These are phyloP conservation scores for Salvia miltiorrhiza DNA, from an alignment of 257 asterid species.

Conservation along the genomic window DNA sequence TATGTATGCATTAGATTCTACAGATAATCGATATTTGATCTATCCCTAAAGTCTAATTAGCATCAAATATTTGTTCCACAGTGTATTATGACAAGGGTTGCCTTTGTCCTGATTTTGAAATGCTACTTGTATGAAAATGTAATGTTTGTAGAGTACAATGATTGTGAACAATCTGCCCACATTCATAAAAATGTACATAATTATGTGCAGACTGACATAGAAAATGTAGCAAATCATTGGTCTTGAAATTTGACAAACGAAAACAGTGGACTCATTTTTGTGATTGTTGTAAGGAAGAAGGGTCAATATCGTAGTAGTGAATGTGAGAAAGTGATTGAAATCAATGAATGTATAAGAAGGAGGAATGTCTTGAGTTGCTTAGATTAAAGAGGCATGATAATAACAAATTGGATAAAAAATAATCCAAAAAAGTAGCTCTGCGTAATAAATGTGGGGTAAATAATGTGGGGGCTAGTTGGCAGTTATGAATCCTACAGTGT, in stretches of 20 bases:
- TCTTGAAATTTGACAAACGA: not conserved
- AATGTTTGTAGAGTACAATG: not conserved
- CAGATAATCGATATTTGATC: too few relatives aligned
- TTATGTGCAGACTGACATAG: too few relatives aligned
- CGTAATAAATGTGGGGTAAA: conserved; percentile 19
- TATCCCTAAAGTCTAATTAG: too few relatives aligned
- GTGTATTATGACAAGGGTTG: too few relatives aligned
- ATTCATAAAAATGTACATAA: not conserved
- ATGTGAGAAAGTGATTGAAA: not conserved
- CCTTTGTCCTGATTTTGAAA: not conserved
- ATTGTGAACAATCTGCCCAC: not conserved
- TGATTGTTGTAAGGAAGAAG: not conserved
- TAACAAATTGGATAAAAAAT: not conserved
- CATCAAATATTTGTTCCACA: too few relatives aligned
- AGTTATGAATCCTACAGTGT: conserved; percentile 2
- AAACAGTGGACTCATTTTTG: too few relatives aligned
- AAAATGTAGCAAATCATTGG: not conserved
- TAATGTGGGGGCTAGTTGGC: conserved; percentile 38
- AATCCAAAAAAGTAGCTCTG: not conserved
- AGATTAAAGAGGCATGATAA: not conserved
- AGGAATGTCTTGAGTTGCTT: not conserved
- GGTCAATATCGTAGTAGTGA: not conserved
- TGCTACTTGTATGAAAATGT: not conserved
- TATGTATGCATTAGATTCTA: too few relatives aligned
- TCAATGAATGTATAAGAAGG: too few relatives aligned